Percentiles rank a stretch among this genome's conserved stretches.
phyloP scores from a whole-genome alignment of 2,329 filamentous ascomycete genomes.

The Byssothecium circinans region DNA sequence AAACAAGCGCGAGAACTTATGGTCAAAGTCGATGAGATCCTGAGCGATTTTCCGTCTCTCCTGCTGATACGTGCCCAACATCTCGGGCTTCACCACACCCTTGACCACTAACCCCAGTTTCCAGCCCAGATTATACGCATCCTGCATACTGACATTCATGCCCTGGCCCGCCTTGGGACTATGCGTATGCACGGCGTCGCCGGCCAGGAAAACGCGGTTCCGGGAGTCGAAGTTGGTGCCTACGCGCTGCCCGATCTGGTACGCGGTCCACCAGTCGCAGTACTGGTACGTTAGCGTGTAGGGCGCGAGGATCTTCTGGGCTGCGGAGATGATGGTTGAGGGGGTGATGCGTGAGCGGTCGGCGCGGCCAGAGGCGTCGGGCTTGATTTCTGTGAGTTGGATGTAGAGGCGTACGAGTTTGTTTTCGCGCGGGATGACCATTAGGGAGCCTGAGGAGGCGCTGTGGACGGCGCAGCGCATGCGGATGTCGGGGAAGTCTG shows the following conservation, averaged over 20 bases:
- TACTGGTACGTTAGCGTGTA: slow-evolving; percentile 67
- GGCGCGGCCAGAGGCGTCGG: slow-evolving; percentile 49
- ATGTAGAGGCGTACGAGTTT: slow-evolving; percentile 67
- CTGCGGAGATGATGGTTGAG: slow-evolving; percentile 63
- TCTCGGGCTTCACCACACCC: slow-evolving; percentile 41
- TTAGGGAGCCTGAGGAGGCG: slow-evolving; percentile 58
- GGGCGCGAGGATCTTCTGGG: slow-evolving; percentile 65
- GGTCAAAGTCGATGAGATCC: slow-evolving; percentile 63
- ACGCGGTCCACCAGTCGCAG: slow-evolving; percentile 69
- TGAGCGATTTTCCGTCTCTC: slow-evolving; percentile 63
- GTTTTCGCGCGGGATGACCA: slow-evolving; percentile 67
- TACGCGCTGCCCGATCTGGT: slow-evolving; percentile 68
- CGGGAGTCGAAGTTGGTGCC: slow-evolving; percentile 59
- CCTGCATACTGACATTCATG: slow-evolving; percentile 74
- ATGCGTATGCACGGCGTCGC: slow-evolving; percentile 64
- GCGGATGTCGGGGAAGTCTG: slow-evolving; percentile 63
- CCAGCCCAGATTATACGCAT: slow-evolving; percentile 62
- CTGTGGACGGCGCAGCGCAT: slow-evolving; percentile 62
- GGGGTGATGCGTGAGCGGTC: slow-evolving; percentile 66
- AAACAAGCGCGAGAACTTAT: slow-evolving; percentile 52
- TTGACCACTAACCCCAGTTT: slow-evolving; percentile 57
- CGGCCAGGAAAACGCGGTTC: slow-evolving; percentile 68
- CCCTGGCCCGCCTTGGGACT: slow-evolving; percentile 68
- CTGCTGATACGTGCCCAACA: slow-evolving; percentile 56
- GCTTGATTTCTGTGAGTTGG: slow-evolving; percentile 58